These are phyloP conservation scores for Cutaneotrichosporon sp. DNA, from an alignment of 1,284 basidiomycete species.

Conservation along the genomic window DNA sequence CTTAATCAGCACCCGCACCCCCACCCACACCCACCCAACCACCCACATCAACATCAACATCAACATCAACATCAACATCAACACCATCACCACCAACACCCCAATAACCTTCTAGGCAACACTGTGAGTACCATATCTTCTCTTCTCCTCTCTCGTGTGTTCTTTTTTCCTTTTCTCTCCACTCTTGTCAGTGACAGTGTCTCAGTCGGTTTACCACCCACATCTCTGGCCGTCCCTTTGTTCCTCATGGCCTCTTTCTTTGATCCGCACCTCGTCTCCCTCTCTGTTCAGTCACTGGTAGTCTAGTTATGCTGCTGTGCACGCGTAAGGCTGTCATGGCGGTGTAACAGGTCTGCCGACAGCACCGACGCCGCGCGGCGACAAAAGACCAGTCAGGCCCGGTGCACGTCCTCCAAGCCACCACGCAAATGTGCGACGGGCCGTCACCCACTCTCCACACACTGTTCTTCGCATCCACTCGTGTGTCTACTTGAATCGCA, in stretches of 20 bases:
- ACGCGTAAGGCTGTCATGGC: neutral
- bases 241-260: neutral
- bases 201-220: neutral
- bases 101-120: neutral
- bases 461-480: neutral
- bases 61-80: neutral
- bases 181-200: neutral
- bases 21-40: neutral
- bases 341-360: neutral
- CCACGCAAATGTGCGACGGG: neutral
- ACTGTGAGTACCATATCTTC: neutral
- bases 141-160: neutral
- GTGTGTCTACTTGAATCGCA: neutral
- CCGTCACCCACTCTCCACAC: neutral
- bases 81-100: neutral
- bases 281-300: neutral
- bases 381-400: conserved; percentile 1
- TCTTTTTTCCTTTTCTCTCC: neutral
- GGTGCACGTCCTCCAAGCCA: conserved; percentile 2
- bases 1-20: neutral
- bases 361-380: neutral
- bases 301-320: neutral
- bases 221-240: neutral
- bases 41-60: neutral
- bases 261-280: neutral